A percentile compares a stretch with the other conserved stretches of the same genome.
These are phyloP conservation scores for Mariannaea elegans DNA, from an alignment of 2,329 filamentous ascomycete genomes.

Conservation along the genomic window DNA sequence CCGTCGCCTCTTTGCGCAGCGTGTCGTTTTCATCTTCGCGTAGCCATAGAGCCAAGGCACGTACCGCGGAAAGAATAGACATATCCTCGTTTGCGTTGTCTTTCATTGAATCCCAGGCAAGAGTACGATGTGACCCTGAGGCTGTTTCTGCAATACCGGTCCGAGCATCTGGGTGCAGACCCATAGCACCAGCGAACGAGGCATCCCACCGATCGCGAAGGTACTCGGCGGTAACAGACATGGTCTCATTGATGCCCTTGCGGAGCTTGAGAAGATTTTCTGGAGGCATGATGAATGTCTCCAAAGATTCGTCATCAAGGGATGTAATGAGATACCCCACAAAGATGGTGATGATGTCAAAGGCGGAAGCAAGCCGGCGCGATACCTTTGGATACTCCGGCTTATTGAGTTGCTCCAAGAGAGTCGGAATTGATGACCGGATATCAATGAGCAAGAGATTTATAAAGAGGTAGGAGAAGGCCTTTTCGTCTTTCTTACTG, in stretches of 20 bases:
- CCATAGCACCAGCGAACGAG: conserved; percentile 68
- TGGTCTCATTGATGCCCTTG: conserved; percentile 68
- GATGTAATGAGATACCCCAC: conserved; percentile 65
- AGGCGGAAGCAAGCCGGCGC: conserved; percentile 65
- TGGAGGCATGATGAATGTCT: conserved; percentile 58
- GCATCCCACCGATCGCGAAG: conserved; percentile 76
- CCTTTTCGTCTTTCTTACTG: conserved; percentile 54
- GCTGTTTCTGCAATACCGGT: conserved; percentile 52
- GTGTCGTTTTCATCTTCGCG: conserved; percentile 72
- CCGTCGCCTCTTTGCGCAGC: conserved; percentile 64
- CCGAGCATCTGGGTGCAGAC: conserved; percentile 67
- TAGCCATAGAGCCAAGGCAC: conserved; percentile 71
- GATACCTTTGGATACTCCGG: conserved; percentile 61
- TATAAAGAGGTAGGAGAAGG: conserved; percentile 69
- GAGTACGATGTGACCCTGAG: conserved; percentile 55
- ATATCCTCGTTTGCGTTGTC: conserved; percentile 62
- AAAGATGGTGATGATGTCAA: conserved; percentile 70
- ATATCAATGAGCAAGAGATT: conserved; percentile 74
- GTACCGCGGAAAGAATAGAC: conserved; percentile 66
- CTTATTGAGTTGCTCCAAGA: conserved; percentile 67
- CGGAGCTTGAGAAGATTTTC: conserved; percentile 70
- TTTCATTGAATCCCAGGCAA: conserved; percentile 67
- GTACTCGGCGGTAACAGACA: conserved; percentile 71
- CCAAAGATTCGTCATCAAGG: conserved; percentile 57
- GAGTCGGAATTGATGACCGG: conserved; percentile 67